Evolutionary conservation across 805 yeast species (phyloP).

Genomic region (Kodamaea jinghongensis): DNA sequence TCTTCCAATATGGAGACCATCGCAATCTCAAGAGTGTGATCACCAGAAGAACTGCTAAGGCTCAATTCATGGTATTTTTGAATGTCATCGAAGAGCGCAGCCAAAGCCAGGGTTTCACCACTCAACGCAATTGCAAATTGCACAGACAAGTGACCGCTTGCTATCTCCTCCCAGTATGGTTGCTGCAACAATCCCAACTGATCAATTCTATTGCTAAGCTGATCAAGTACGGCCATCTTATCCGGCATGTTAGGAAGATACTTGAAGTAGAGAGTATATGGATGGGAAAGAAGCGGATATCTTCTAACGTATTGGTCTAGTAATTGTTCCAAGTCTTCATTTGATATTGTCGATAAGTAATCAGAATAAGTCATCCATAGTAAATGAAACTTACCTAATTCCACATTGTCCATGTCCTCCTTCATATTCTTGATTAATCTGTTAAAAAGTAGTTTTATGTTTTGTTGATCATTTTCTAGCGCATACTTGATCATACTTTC

Average conservation of each 20-base stretch:
- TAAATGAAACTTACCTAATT: too few species aligned
- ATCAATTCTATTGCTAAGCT: too few species aligned
- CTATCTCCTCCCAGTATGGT: constrained; percentile 29
- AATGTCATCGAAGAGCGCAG: constrained; percentile 1
- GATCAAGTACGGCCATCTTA: too few species aligned
- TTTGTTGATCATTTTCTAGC: constrained; percentile 20
- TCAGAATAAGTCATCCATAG: constrained; percentile 31
- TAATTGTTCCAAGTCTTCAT: constrained; percentile 9
- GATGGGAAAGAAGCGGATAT: constrained; percentile 22
- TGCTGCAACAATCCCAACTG: constrained; percentile 11
- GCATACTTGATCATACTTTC: constrained; percentile 19
- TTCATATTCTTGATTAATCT: neutral
- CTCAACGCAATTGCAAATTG: constrained; percentile 17
- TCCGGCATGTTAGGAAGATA: neutral
- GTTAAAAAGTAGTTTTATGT: constrained; percentile 21
- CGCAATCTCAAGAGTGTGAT: constrained; percentile 35
- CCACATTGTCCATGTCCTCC: neutral
- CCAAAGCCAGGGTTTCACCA: neutral
- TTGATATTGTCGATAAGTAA: constrained; percentile 20
- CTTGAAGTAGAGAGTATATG: constrained; percentile 11
- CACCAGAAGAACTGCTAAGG: too few species aligned
- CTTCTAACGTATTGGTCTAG: constrained; percentile 21
- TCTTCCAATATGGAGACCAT: constrained; percentile 33
- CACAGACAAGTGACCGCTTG: constrained; percentile 18
- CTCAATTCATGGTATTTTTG: neutral